Evolutionary conservation across 2,329 filamentous ascomycete species (phyloP).

Genomic region (Triangularia setosa): DNA sequence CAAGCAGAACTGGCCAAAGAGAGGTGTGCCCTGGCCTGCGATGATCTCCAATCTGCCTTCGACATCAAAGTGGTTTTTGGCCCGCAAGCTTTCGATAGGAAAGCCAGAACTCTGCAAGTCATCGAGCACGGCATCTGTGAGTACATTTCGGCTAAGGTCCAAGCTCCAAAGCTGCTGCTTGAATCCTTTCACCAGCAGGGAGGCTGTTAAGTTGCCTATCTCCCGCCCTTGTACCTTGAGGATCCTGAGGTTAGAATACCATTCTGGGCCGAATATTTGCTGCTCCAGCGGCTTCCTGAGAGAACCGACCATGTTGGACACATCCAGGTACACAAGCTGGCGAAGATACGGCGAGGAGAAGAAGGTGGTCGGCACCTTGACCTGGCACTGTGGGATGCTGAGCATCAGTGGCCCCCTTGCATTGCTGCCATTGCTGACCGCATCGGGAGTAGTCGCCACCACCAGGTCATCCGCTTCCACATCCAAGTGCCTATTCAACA

Average conservation of each 20-base stretch:
- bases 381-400: constrained; percentile 41
- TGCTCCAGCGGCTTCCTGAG: constrained; percentile 34
- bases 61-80: constrained; percentile 33
- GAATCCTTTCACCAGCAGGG: constrained; percentile 34
- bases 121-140: constrained; percentile 44
- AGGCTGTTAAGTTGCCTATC: constrained; percentile 39
- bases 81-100: constrained; percentile 26
- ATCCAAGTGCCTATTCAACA: constrained; percentile 46
- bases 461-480: constrained; percentile 39
- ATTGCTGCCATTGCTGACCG: not conserved
- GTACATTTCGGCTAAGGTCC: constrained; percentile 49
- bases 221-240: constrained; percentile 49
- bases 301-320: constrained; percentile 48
- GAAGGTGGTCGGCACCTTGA: constrained; percentile 39
- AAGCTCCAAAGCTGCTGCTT: constrained; percentile 51
- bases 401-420: constrained; percentile 38
- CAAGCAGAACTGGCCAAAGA: constrained; percentile 41
- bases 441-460: not conserved
- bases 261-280: constrained; percentile 30
- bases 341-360: constrained; percentile 37
- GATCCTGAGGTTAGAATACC: constrained; percentile 47
- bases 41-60: constrained; percentile 43
- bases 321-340: constrained; percentile 48
- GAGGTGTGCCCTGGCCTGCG: constrained; percentile 29
- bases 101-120: constrained; percentile 25